Base-by-base conservation (phyloP, 1,284 basidiomycete genomes). In the Sporisorium exsertum region DNA sequence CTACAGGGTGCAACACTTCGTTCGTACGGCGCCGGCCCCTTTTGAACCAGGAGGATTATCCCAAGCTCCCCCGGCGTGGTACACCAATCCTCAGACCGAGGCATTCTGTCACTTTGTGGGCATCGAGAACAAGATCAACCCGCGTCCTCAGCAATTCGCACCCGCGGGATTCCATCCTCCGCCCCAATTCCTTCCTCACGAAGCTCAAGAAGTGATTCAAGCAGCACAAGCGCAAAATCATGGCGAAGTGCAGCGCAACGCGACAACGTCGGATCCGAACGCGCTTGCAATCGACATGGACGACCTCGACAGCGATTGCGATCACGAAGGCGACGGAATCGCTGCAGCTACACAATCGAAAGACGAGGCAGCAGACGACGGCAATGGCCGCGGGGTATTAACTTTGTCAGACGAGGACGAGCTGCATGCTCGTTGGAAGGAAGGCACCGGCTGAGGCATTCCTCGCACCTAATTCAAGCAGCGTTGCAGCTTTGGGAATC, bases 71-170 rank as follows among this genome's bases (percentile, higher is more conserved):
- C 78, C 91, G 5, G 89, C 89, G 7, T 91, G 90, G 88, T 95
- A 93, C 86, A 91, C 91, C 6, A 97, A 97, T 81, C 92, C 93
- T 10, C 96, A 98, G 83, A 99, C 95, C 0, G 90, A 91, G 61
- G 91, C 94, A 1, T 92, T 97, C 77, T 94, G 93, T 79, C 86
- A 87, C 27, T 90, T 97, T 88, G 83, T 97, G 29, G 89, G 90
- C 4, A 89, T 99, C 33, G 88, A 90, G 72, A 95, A 97, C 86
- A 59, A 62, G 53, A 73, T 77, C 63, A 77, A 77, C 33, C 66
- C 70, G 0, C 20, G 58, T 1, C 69, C 69, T 16, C 15, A 0
- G n/a, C 40, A 43, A 2, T 52, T 52, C 18, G 33, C 50, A 5
- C 32, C 20, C 0, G 43, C 22, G 4, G 47, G 20, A 12, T 58